Percentiles rank a stretch among this genome's conserved stretches.
Evolutionary conservation across 1,284 basidiomycete species (phyloP).

Genomic region (Trametes pubescens): DNA sequence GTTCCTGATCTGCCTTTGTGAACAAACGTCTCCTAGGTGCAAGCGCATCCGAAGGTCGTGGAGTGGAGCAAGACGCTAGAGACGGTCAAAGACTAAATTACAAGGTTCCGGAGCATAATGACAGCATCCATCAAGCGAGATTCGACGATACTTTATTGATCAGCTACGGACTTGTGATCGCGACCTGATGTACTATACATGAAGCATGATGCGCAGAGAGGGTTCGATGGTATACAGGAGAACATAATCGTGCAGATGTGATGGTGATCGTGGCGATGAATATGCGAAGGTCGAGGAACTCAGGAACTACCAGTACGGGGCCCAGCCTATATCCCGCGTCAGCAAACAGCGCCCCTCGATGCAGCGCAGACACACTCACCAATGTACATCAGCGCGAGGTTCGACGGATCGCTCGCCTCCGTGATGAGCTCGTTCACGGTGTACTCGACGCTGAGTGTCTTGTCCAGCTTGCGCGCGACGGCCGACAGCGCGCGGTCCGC

Average conservation of each 20-base stretch:
- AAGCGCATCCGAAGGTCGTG: constrained; percentile 49
- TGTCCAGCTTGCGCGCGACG: constrained; percentile 85
- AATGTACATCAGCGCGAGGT: constrained; percentile 81
- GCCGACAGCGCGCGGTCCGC: constrained; percentile 89
- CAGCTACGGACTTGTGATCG: background rate
- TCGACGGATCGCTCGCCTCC: constrained; percentile 82
- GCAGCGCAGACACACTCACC: constrained; percentile 58
- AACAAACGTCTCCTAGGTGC: constrained; percentile 39
- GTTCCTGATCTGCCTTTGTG: background rate
- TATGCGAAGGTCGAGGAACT: background rate
- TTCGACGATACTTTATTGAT: background rate
- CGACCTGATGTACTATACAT: background rate
- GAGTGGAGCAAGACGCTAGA: constrained; percentile 48
- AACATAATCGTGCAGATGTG: background rate
- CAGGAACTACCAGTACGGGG: constrained; percentile 26
- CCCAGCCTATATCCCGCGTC: constrained; percentile 29
- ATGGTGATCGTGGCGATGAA: background rate
- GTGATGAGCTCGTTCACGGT: constrained; percentile 94
- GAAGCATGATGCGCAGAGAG: background rate
- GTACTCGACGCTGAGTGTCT: constrained; percentile 88
- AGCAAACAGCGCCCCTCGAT: background rate
- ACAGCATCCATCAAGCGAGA: background rate
- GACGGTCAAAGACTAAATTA: constrained; percentile 27
- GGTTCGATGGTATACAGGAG: background rate
- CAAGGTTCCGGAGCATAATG: no score